Percentiles rank a stretch among this genome's conserved stretches.
phyloP scores from a whole-genome alignment of 768 basidiomycete genomes.

The Sarcodon sp. region DNA sequence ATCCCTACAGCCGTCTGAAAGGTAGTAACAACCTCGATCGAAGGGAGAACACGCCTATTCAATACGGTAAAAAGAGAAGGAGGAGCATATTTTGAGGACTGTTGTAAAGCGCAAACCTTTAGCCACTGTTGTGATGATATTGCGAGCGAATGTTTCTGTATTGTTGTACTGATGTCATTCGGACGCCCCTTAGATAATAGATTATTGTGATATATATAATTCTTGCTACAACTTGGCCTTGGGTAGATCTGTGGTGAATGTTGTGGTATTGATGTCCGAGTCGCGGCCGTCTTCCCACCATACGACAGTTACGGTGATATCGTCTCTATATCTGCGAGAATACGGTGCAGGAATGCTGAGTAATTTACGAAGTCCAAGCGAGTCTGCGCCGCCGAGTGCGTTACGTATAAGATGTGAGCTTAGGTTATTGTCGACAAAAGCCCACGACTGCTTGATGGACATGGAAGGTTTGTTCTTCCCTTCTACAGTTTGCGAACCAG shows the following conservation, averaged over 20 bases:
- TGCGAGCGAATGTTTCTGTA: constrained; percentile 1
- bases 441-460: constrained; percentile 43
- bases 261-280: constrained; percentile 20
- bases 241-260: neutral
- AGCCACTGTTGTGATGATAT: neutral
- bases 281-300: constrained; percentile 73
- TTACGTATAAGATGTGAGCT: constrained; percentile 81
- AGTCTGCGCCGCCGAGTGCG: constrained; percentile 81
- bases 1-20: constrained; percentile 21
- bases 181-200: neutral
- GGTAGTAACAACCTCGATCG: constrained; percentile 21
- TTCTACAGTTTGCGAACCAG: constrained; percentile 42
- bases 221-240: constrained; percentile 11
- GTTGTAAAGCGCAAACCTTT: no score
- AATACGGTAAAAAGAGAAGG: constrained; percentile 20
- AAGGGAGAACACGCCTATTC: constrained; percentile 12
- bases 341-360: constrained; percentile 78
- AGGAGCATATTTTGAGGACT: constrained; percentile 19
- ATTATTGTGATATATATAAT: neutral
- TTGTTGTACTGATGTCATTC: constrained; percentile 1
- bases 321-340: constrained; percentile 71
- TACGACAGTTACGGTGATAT: constrained; percentile 74
- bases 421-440: constrained; percentile 68
- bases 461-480: constrained; percentile 40
- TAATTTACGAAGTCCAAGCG: constrained; percentile 36